These are phyloP conservation scores for Cryptococcus jaspeensis DNA, from an alignment of 1,284 basidiomycete genomes.

Conservation along the genomic window DNA sequence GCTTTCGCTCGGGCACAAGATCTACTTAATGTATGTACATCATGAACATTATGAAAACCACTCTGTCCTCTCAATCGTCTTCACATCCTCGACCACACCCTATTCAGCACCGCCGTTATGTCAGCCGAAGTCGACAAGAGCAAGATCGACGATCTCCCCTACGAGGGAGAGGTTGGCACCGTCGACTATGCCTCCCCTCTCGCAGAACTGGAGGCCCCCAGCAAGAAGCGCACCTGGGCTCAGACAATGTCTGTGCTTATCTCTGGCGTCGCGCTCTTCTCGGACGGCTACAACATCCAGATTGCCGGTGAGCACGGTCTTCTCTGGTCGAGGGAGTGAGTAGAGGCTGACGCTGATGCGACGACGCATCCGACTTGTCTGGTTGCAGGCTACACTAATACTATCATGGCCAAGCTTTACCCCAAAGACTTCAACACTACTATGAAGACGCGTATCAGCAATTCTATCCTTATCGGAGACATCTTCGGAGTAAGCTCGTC, in stretches of 20 bases:
- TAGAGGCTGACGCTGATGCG: too few relatives aligned
- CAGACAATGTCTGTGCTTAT: constrained; percentile 20
- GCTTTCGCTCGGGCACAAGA: too few relatives aligned
- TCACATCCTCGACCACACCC: too few relatives aligned
- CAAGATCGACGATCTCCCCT: too few relatives aligned
- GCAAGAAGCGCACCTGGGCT: constrained; percentile 9
- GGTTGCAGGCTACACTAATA: constrained; percentile 10
- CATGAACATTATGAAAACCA: too few relatives aligned
- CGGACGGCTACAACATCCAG: constrained; percentile 33
- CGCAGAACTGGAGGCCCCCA: constrained; percentile 5
- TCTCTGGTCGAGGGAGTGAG: too few relatives aligned
- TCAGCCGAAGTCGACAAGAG: too few relatives aligned
- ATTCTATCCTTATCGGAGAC: constrained; percentile 30
- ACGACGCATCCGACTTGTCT: too few relatives aligned
- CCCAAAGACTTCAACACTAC: constrained; percentile 15
- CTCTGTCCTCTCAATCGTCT: too few relatives aligned
- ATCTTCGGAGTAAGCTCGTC: constrained; percentile 20
- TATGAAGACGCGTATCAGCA: constrained; percentile 32
- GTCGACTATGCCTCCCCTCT: constrained; percentile 7
- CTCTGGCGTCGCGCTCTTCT: constrained; percentile 28
- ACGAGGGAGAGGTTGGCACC: too few relatives aligned
- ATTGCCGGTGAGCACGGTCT: constrained; percentile 21
- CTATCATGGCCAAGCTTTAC: constrained; percentile 21
- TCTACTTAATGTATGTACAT: too few relatives aligned
- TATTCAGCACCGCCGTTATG: too few relatives aligned